phyloP scores from a whole-genome alignment of 1,139 yeast species.

The Yamadazyma mexicana region DNA sequence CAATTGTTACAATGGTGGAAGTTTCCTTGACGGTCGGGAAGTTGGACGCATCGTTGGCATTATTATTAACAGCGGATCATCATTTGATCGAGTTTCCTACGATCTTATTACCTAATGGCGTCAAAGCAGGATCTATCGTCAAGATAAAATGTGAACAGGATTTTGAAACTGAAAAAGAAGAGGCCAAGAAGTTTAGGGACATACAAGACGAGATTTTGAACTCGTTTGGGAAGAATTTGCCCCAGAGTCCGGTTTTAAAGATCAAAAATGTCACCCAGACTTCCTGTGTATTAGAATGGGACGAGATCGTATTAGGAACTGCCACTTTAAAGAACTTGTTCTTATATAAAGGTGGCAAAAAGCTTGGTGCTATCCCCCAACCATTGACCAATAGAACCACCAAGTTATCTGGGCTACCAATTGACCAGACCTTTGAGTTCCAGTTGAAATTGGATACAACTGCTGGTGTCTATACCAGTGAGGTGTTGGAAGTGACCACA shows the following conservation, averaged over 20 bases:
- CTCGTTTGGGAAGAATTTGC: conserved; percentile 73
- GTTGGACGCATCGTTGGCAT: conserved; percentile 90
- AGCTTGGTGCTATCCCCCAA: conserved; percentile 83
- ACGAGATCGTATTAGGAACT: conserved; percentile 78
- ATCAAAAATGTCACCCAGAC: conserved; percentile 88
- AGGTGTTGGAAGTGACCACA: conserved; percentile 68
- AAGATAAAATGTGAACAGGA: conserved; percentile 85
- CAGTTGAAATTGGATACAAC: conserved; percentile 82
- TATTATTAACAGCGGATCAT: conserved; percentile 86
- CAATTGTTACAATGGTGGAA: conserved; percentile 57
- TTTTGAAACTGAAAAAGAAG: conserved; percentile 62
- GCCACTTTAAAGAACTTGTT: conserved; percentile 76
- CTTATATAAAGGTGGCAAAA: conserved; percentile 74
- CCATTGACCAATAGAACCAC: conserved; percentile 80
- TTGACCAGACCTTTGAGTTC: conserved; percentile 80
- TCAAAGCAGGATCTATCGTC: conserved; percentile 91
- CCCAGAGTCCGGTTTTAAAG: conserved; percentile 69
- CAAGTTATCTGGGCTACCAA: conserved; percentile 86
- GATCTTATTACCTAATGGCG: conserved; percentile 84
- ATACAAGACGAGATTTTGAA: conserved; percentile 75
- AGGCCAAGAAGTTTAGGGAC: conserved; percentile 54
- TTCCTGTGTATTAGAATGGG: conserved; percentile 94
- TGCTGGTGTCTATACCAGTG: conserved; percentile 80
- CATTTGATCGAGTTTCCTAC: conserved; percentile 97
- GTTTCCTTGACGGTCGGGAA: conserved; percentile 95